phyloP scores from a whole-genome alignment of 139 green algal genomes.

The Nannochloris sp. region DNA sequence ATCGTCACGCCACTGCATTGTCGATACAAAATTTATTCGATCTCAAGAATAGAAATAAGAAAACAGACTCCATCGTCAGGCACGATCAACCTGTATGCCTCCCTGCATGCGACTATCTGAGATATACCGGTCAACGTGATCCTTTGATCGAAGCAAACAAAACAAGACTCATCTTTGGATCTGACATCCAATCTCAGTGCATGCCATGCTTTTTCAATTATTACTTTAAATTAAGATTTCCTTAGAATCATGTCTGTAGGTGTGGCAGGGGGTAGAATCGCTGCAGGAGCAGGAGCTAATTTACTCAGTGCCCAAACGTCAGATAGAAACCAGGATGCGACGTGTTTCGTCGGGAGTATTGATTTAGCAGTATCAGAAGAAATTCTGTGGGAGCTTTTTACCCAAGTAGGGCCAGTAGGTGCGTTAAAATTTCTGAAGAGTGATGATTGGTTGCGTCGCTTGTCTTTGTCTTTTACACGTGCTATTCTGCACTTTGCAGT shows the following conservation, averaged over 20 bases:
- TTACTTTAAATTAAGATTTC: not conserved
- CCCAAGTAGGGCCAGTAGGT: constrained; percentile 91
- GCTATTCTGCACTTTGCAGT: constrained; percentile 46
- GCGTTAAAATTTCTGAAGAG: constrained; percentile 10
- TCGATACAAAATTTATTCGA: not conserved
- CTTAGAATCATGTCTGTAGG: not conserved
- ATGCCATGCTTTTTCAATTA: not conserved
- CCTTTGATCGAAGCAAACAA: not conserved
- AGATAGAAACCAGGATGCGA: constrained; percentile 88
- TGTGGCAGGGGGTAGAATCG: constrained; percentile 76
- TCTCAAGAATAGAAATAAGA: too few relatives aligned
- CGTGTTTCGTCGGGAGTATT: constrained; percentile 91
- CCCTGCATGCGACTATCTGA: too few relatives aligned
- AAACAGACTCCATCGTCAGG: too few relatives aligned
- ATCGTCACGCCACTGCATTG: constrained; percentile 1
- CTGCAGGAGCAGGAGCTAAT: constrained; percentile 82
- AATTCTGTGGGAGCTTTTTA: constrained; percentile 95
- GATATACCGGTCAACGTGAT: too few relatives aligned
- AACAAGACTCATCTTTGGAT: not conserved
- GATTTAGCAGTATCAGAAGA: constrained; percentile 90
- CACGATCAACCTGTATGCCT: too few relatives aligned
- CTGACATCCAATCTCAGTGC: not conserved
- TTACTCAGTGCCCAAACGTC: constrained; percentile 81
- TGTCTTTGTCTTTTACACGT: not conserved
- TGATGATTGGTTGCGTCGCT: not conserved